Percentiles rank a stretch among this genome's conserved stretches.
phyloP scores from a whole-genome alignment of 1,284 basidiomycete genomes.

The Ustilago tritici region DNA sequence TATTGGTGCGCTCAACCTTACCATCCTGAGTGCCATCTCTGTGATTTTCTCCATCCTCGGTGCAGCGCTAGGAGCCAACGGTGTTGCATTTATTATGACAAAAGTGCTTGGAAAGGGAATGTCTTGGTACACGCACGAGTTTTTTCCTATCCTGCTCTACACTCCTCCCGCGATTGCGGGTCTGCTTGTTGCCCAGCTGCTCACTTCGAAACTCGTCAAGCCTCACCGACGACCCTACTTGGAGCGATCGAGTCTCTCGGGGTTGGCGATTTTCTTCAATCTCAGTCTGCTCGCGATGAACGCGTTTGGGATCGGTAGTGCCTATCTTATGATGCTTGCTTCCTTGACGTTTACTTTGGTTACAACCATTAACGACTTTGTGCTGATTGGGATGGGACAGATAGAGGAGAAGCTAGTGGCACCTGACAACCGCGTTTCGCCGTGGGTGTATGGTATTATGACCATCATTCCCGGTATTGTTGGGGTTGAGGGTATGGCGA shows the following conservation, averaged over 20 bases:
- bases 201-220: constrained; percentile 75
- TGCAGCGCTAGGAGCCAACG: constrained; percentile 77
- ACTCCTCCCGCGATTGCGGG: constrained; percentile 76
- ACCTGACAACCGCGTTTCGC: constrained; percentile 59
- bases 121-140: constrained; percentile 75
- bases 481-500: constrained; percentile 78
- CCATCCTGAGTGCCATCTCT: constrained; percentile 54
- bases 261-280: constrained; percentile 55
- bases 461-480: constrained; percentile 75
- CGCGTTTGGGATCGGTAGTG: constrained; percentile 77
- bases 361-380: constrained; percentile 62
- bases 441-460: constrained; percentile 54
- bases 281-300: constrained; percentile 71
- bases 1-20: constrained; percentile 50
- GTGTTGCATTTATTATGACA: constrained; percentile 80
- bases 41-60: constrained; percentile 67
- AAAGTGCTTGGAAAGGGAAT: constrained; percentile 75
- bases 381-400: constrained; percentile 50
- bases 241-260: constrained; percentile 61
- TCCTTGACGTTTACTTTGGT: constrained; percentile 72
- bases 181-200: constrained; percentile 76
- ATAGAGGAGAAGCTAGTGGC: constrained; percentile 57
- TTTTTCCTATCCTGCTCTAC: constrained; percentile 80
- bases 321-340: constrained; percentile 77
- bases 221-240: constrained; percentile 59